Evolutionary conservation across 2,329 filamentous ascomycete species (phyloP).

Genomic region (Septoria linicola): DNA sequence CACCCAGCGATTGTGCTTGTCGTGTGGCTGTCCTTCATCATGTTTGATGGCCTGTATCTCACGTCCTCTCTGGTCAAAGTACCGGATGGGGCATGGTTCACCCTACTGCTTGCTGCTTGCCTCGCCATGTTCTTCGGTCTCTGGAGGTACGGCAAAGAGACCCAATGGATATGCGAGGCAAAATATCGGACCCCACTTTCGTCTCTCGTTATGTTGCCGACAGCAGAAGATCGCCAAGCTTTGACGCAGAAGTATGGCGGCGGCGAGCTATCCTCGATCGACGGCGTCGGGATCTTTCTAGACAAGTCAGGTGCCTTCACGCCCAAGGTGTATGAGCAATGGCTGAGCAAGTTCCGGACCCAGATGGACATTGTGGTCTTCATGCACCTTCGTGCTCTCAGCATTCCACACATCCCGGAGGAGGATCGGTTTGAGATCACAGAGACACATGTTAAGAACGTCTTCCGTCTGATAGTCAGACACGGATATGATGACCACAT

Average conservation of each 20-base stretch:
- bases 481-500: conserved; percentile 30
- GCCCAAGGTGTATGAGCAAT: conserved; percentile 31
- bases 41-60: conserved; percentile 66
- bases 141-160: conserved; percentile 77
- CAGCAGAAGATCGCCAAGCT: conserved; percentile 14
- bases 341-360: conserved; percentile 29
- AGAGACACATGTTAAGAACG: conserved; percentile 22
- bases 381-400: conserved; percentile 29
- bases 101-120: conserved; percentile 61
- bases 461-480: conserved; percentile 29
- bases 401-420: too few species aligned
- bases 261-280: conserved; percentile 41
- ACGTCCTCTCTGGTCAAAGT: conserved; percentile 69
- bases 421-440: conserved; percentile 26
- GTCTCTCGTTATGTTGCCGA: conserved; percentile 42
- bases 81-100: conserved; percentile 76
- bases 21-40: conserved; percentile 62
- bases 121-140: conserved; percentile 66
- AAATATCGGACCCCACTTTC: conserved; percentile 57
- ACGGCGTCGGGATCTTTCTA: conserved; percentile 70
- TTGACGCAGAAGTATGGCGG: conserved; percentile 32
- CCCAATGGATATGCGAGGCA: conserved; percentile 69
- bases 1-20: conserved; percentile 59
- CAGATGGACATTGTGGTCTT: conserved; percentile 29
- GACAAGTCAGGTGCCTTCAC: conserved; percentile 64